These are phyloP conservation scores for Backusella australiensis DNA, from an alignment of 192 early-diverging fungal species.

Conservation along the genomic window DNA sequence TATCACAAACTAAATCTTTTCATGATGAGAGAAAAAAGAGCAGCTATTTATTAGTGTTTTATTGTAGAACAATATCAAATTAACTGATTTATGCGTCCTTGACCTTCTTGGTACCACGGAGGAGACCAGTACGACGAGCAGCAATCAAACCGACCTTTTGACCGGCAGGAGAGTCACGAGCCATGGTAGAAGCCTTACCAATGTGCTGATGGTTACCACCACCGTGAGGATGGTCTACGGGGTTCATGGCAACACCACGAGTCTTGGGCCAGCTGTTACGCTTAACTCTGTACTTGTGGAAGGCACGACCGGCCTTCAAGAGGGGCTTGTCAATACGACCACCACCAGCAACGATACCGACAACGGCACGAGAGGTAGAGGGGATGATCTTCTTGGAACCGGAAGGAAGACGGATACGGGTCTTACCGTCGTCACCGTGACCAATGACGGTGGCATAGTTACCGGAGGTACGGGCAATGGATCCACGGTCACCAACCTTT, in stretches of 20 bases:
- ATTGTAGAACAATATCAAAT: conserved; percentile 67
- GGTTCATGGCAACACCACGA: conserved; percentile 99
- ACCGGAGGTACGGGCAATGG: conserved; percentile 93
- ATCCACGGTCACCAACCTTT: conserved; percentile 93
- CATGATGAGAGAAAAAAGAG: neutral
- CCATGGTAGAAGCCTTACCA: conserved; percentile 97
- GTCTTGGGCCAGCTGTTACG: conserved; percentile 99
- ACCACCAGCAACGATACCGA: conserved; percentile 99
- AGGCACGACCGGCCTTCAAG: conserved; percentile 99
- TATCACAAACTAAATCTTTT: neutral
- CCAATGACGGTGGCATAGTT: conserved; percentile 99
- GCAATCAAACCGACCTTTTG: conserved; percentile 83
- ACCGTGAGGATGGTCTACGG: conserved; percentile 89
- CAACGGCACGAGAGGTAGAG: conserved; percentile 87
- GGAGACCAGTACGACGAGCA: conserved; percentile 88
- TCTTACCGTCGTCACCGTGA: conserved; percentile 96
- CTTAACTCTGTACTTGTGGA: conserved; percentile 99
- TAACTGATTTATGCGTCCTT: conserved; percentile 51
- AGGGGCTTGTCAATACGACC: conserved; percentile 99
- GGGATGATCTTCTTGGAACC: conserved; percentile 97
- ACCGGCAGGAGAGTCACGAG: conserved; percentile 90
- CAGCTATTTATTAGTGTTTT: conserved; percentile 2
- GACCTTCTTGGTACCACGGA: conserved; percentile 98
- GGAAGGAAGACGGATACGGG: conserved; percentile 97
- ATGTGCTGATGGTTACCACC: conserved; percentile 99